Percentiles rank a stretch among this genome's conserved stretches.
These are phyloP conservation scores for Clonostachys byssicola DNA, from an alignment of 2,329 filamentous ascomycete species.

Conservation along the genomic window DNA sequence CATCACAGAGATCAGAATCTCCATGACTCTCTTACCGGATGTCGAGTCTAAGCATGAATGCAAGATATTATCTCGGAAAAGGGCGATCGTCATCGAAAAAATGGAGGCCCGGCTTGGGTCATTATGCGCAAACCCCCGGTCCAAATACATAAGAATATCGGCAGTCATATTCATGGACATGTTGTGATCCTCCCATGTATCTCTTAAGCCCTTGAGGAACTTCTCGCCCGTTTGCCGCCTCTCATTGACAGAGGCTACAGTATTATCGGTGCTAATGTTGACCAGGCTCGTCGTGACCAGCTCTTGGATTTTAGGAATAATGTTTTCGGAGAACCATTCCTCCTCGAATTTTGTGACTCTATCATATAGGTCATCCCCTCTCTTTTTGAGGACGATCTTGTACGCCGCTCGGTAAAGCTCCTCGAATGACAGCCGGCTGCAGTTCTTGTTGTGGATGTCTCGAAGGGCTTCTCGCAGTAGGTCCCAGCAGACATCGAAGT, in stretches of 20 bases:
- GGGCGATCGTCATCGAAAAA: conserved; percentile 76
- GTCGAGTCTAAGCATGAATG: conserved; percentile 48
- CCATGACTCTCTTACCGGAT: conserved; percentile 53
- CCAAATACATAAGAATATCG: conserved; percentile 97
- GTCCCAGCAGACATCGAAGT: conserved; percentile 84
- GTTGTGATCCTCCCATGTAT: conserved; percentile 85
- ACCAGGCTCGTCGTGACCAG: conserved; percentile 68
- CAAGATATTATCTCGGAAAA: conserved; percentile 85
- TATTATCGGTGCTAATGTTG: conserved; percentile 52
- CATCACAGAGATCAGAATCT: conserved; percentile 76
- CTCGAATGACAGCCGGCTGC: conserved; percentile 87
- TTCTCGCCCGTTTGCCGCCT: conserved; percentile 75
- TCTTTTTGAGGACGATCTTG: conserved; percentile 86
- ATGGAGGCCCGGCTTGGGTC: conserved; percentile 72
- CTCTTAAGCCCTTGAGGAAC: conserved; percentile 72
- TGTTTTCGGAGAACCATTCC: conserved; percentile 71
- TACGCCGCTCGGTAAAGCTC: conserved; percentile 92
- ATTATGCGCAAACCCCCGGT: conserved; percentile 69
- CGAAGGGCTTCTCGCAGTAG: conserved; percentile 71
- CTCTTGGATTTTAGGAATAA: conserved; percentile 65
- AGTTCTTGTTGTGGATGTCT: conserved; percentile 91
- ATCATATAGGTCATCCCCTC: conserved; percentile 77
- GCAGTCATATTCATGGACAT: conserved; percentile 95
- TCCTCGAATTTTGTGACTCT: conserved; percentile 78
- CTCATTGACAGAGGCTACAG: conserved; percentile 68